These are phyloP conservation scores for Neurospora sp. DNA, from an alignment of 2,329 filamentous ascomycete genomes.

Conservation along the genomic window DNA sequence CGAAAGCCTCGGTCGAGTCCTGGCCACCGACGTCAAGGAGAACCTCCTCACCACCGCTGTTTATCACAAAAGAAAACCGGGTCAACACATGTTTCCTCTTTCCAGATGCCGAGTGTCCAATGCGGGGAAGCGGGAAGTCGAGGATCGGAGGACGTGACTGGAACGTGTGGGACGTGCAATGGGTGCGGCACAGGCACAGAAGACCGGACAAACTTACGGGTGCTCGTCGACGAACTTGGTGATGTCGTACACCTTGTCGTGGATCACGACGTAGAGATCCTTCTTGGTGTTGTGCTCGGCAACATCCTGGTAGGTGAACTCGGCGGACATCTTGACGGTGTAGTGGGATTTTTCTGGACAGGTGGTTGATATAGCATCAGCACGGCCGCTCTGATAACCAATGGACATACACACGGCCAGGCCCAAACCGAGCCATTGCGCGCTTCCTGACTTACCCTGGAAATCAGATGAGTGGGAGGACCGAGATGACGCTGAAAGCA, in stretches of 20 bases:
- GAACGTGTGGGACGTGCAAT: constrained; percentile 1
- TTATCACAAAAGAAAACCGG: constrained; percentile 3
- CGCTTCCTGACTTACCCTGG: not conserved
- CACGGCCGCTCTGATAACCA: not conserved
- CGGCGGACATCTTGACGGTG: constrained; percentile 30
- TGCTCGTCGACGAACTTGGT: constrained; percentile 94
- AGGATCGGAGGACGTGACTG: not conserved
- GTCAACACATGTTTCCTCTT: constrained; percentile 17
- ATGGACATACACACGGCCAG: not conserved
- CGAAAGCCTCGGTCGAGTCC: constrained; percentile 95
- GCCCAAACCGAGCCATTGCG: not conserved
- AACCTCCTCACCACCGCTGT: constrained; percentile 94
- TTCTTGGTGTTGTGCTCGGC: constrained; percentile 85
- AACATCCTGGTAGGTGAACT: constrained; percentile 72
- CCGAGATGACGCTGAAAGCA: not conserved
- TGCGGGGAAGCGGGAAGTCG: constrained; percentile 7
- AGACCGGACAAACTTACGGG: constrained; percentile 48
- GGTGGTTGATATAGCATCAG: constrained; percentile 10
- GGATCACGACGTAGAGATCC: constrained; percentile 82
- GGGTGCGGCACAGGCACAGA: constrained; percentile 6
- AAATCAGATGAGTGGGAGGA: not conserved
- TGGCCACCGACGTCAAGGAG: constrained; percentile 91
- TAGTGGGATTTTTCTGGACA: constrained; percentile 12
- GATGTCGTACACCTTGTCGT: constrained; percentile 93
- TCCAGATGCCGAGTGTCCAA: constrained; percentile 3